phyloP scores from a whole-genome alignment of 768 basidiomycete genomes.

The Podaxis sp. region DNA sequence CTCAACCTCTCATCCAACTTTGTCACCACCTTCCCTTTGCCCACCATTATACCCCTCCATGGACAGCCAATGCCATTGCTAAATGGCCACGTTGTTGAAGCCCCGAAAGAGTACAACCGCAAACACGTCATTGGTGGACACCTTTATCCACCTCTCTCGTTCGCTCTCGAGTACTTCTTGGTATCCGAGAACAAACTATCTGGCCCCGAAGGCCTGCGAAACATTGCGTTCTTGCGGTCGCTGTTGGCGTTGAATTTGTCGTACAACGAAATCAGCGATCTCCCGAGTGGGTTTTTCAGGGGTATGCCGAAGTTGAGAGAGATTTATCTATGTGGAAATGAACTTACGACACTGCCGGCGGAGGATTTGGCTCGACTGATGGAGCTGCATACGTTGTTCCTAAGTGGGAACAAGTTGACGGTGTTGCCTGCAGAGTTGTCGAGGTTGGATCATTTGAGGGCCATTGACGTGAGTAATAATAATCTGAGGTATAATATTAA shows the following conservation, averaged over 20 bases:
- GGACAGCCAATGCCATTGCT: background rate
- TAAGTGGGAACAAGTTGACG: conserved; percentile 94
- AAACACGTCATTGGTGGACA: conserved; percentile 42
- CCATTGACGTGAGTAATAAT: conserved; percentile 94
- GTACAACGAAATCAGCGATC: conserved; percentile 92
- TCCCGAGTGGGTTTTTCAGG: conserved; percentile 76
- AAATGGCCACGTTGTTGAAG: background rate
- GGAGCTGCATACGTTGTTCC: conserved; percentile 70
- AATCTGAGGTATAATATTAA: conserved; percentile 94
- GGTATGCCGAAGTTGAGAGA: conserved; percentile 74
- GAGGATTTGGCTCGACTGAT: conserved; percentile 80
- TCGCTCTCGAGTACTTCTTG: conserved; percentile 74
- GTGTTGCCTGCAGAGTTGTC: conserved; percentile 90
- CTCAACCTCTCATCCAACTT: conserved; percentile 92
- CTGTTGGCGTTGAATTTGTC: conserved; percentile 86
- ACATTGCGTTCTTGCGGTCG: conserved; percentile 25
- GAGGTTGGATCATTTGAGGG: conserved; percentile 73
- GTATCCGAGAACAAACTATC: conserved; percentile 86
- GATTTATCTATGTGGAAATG: conserved; percentile 95
- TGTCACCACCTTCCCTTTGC: conserved; percentile 35
- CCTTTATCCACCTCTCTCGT: conserved; percentile 40
- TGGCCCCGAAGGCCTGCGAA: conserved; percentile 67
- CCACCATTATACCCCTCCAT: conserved; percentile 5
- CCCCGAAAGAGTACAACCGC: conserved; percentile 19
- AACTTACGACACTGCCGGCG: conserved; percentile 83